phyloP scores from a whole-genome alignment of 1,139 yeast genomes.

The Yamadazyma blattariae region DNA sequence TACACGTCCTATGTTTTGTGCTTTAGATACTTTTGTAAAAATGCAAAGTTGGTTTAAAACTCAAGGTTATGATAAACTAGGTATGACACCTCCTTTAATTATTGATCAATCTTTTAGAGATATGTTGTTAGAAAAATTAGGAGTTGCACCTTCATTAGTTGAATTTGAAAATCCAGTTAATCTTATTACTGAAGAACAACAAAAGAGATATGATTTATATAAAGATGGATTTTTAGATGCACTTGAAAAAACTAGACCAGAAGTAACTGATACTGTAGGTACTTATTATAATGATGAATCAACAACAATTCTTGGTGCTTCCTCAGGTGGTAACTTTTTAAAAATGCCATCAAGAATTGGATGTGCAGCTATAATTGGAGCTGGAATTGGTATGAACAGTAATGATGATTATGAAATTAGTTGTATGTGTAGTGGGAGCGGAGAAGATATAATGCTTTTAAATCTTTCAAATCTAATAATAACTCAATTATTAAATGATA shows the following conservation, averaged over 20 bases:
- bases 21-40: conserved; percentile 17
- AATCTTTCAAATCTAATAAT: conserved; percentile 32
- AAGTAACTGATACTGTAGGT: conserved; percentile 35
- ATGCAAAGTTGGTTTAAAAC: conserved; percentile 13
- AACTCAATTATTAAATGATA: conserved; percentile 1
- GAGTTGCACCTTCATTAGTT: neutral
- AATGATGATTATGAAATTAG: conserved; percentile 20
- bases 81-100: conserved; percentile 26
- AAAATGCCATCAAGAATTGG: conserved; percentile 51
- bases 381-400: conserved; percentile 31
- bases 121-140: conserved; percentile 7
- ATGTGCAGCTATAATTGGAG: conserved; percentile 51
- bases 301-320: conserved; percentile 29
- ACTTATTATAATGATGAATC: conserved; percentile 16
- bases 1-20: conserved; percentile 22
- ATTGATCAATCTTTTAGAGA: conserved; percentile 13
- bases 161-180: neutral
- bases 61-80: conserved; percentile 13
- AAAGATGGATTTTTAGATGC: conserved; percentile 10
- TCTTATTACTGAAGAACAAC: conserved; percentile 7
- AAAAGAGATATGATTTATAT: conserved; percentile 12
- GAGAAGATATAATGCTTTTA: conserved; percentile 49
- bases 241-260: conserved; percentile 4
- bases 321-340: conserved; percentile 55
- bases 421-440: conserved; percentile 55